Evolutionary conservation across 352 stramenopile genomes (phyloP).

Genomic region (Phytopythium chamaehyphon): DNA sequence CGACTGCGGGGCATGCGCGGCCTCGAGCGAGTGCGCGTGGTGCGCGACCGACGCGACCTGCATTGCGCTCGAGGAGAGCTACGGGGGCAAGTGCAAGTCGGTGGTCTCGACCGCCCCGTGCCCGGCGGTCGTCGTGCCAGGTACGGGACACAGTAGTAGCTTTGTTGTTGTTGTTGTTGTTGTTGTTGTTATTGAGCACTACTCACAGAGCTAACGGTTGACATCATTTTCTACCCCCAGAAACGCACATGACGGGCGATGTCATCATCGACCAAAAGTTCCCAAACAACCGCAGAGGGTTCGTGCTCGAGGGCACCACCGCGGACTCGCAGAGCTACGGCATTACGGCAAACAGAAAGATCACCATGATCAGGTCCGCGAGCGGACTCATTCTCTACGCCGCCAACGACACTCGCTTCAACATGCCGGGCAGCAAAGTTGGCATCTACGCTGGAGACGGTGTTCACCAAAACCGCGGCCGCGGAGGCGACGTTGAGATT

Average conservation of each 20-base stretch:
- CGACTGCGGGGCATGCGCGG: constrained; percentile 65
- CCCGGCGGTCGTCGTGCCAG: constrained; percentile 61
- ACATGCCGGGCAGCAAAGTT: constrained; percentile 50
- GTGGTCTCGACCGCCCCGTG: constrained; percentile 87
- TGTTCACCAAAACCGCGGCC: constrained; percentile 69
- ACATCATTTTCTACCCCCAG: constrained; percentile 19
- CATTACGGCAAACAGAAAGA: constrained; percentile 35
- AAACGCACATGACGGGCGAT: constrained; percentile 51
- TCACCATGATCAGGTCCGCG: constrained; percentile 32
- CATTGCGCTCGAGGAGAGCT: constrained; percentile 83
- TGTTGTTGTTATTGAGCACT: too few relatives aligned
- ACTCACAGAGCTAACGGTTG: constrained; percentile 4
- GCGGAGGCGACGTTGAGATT: constrained; percentile 72
- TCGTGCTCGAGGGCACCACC: constrained; percentile 37
- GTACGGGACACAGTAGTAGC: too few relatives aligned
- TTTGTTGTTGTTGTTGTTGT: too few relatives aligned
- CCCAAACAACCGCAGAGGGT: constrained; percentile 30
- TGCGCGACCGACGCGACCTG: constrained; percentile 84
- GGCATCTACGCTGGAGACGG: constrained; percentile 64
- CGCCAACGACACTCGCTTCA: constrained; percentile 67
- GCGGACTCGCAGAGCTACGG: constrained; percentile 29
- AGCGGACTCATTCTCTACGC: constrained; percentile 52
- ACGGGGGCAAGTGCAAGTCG: constrained; percentile 70
- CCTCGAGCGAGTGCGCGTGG: constrained; percentile 78
- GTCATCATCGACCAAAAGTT: constrained; percentile 46